Conservation (phyloP, 2,329 filamentous ascomycete species). For the Botrytis byssoidea region DNA sequence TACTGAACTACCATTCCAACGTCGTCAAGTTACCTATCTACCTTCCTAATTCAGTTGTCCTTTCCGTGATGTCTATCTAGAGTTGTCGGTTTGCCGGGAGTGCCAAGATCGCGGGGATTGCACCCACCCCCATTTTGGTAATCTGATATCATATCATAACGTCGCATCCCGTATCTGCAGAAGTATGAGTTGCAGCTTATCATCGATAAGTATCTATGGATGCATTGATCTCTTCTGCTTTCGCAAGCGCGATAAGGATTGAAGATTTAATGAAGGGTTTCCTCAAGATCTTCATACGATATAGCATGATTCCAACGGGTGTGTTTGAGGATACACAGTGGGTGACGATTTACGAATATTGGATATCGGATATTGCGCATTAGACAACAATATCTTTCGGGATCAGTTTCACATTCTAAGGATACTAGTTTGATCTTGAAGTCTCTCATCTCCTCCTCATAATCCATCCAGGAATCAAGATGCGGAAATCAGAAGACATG, state of each 20-base stretch:
- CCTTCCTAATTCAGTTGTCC: background rate
- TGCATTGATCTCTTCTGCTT: background rate
- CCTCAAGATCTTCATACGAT: background rate
- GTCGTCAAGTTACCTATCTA: background rate
- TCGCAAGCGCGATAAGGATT: background rate
- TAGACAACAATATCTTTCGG: background rate
- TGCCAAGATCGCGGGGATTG: background rate
- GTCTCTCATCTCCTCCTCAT: background rate
- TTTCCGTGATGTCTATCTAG: background rate
- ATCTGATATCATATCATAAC: conserved; percentile 1
- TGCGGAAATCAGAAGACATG: background rate
- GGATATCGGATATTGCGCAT: background rate
- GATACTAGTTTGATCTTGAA: background rate
- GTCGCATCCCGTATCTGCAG: background rate
- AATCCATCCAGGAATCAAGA: background rate
- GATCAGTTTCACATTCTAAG: background rate
- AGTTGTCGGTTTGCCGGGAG: background rate
- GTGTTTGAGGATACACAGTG: background rate
- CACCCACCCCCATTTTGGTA: background rate
- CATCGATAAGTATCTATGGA: background rate
- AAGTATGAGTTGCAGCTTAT: background rate
- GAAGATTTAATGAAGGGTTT: background rate
- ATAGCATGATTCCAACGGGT: background rate
- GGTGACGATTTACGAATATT: background rate
- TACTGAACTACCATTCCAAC: background rate